Evolutionary conservation across 2,329 filamentous ascomycete genomes (phyloP).

Genomic region (Paecilomyces formosus): DNA sequence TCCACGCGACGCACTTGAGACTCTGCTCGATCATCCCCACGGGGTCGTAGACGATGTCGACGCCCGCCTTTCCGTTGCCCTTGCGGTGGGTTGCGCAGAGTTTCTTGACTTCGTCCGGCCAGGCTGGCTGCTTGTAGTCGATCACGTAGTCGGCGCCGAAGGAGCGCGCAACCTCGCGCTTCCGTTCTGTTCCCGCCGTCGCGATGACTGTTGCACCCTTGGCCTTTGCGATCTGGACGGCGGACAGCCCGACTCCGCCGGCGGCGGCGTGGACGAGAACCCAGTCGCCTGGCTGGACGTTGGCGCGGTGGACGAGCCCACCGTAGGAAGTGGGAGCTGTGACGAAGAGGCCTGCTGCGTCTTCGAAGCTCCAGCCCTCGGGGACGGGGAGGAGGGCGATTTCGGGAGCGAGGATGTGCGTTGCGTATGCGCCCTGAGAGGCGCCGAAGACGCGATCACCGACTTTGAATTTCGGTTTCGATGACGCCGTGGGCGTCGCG

Average conservation of each 20-base stretch:
- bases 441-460: constrained; percentile 85
- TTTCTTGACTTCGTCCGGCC: constrained; percentile 64
- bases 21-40: constrained; percentile 82
- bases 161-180: constrained; percentile 67
- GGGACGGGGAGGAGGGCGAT: constrained; percentile 65
- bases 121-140: constrained; percentile 67
- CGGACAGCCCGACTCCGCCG: constrained; percentile 77
- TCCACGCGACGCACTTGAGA: constrained; percentile 91
- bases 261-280: constrained; percentile 90
- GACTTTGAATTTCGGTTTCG: constrained; percentile 57
- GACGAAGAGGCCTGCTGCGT: constrained; percentile 83
- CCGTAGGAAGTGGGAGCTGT: constrained; percentile 88
- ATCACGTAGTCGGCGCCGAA: constrained; percentile 83
- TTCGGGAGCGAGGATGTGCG: constrained; percentile 62
- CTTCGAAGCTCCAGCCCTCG: constrained; percentile 70
- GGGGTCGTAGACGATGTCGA: constrained; percentile 92
- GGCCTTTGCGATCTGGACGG: constrained; percentile 90
- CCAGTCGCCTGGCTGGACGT: constrained; percentile 70
- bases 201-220: constrained; percentile 88
- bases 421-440: constrained; percentile 78
- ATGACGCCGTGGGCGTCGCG: constrained; percentile 50
- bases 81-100: constrained; percentile 50
- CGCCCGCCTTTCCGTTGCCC: constrained; percentile 58
- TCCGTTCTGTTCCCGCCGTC: constrained; percentile 73
- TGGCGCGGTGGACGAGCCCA: constrained; percentile 69